These are phyloP conservation scores for Populus alba DNA, from an alignment of 345 rosid genomes.

Conservation along the genomic window DNA sequence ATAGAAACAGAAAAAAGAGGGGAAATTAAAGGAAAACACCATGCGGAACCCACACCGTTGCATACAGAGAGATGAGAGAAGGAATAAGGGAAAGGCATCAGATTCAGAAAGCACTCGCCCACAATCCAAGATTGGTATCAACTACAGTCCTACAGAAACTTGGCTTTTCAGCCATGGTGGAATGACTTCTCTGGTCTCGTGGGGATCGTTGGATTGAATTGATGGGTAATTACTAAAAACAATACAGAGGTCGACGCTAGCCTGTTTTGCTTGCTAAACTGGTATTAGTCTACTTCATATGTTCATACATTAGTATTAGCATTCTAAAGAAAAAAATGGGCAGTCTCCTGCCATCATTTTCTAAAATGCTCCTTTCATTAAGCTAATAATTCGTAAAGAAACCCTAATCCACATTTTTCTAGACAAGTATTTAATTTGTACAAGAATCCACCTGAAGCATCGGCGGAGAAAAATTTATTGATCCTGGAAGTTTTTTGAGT, in stretches of 20 bases:
- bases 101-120: slow-evolving; percentile 29
- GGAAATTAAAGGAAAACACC: neutral
- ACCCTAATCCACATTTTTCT: no score
- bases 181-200: neutral
- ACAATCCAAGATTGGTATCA: slow-evolving; percentile 39
- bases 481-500: no score
- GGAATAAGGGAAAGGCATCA: slow-evolving; percentile 46
- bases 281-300: neutral
- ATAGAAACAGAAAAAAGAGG: neutral
- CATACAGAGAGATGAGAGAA: neutral
- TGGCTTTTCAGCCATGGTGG: neutral
- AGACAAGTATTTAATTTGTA: no score
- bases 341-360: neutral
- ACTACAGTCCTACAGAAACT: neutral
- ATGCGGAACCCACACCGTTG: slow-evolving; percentile 3
- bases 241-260: neutral
- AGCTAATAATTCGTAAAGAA: neutral
- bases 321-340: neutral
- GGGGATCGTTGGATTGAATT: neutral
- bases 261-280: neutral
- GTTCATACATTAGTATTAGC: neutral
- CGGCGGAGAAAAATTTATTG: no score
- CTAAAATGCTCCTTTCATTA: neutral
- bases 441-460: no score
- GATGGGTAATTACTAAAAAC: neutral